Evolutionary conservation across 2,329 filamentous ascomycete genomes (phyloP), one percentile per base, ranked within the genome.

Genomic region (Botryotinia narcissicola): DNA sequence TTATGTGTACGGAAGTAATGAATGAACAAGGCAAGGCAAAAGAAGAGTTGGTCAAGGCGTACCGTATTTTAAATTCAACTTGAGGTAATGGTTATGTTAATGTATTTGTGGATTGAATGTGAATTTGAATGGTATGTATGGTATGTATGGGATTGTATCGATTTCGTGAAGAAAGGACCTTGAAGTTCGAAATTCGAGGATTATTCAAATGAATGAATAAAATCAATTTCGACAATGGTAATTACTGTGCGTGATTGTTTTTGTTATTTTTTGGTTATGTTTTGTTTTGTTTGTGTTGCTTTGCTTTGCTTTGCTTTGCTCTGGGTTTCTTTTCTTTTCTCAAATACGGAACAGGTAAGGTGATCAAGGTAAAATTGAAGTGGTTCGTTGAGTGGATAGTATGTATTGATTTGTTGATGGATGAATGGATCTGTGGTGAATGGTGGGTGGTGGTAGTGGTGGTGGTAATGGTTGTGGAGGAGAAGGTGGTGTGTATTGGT

Each of bases 1-100:
- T 57, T 57, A 29, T 57, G 51, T 57, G 29, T 67, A 25, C 16
- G 44, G 64, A 29, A 51, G 29, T 22, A 62, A 40, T 51, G 46
- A 35, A 46, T 20, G 29, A n/a, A 48, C 25, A 71, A 32, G 46
- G 20, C 35, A 35, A 51, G 64, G 61, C 37, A 62, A 40, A 66
- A n/a, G 29, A 54, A 60, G 62, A 72, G 48, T 72, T 72, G 51
- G 70, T 72, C 70, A 72, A 59, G 70, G 70, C 70, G 70, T 67
- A 66, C 44, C 44, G 57, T 71, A 40, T 40, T 32, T 35, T 44
- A 25, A 64, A 51, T 72, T 68, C 32, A 37, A 20, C 20, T 44
- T 0, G 16, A 25, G 42, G 48, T 42, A 29, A 46, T 29, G 40
- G 35, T 22, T 44, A n/a, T n/a, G 32, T 40, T n/a, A 14, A 32